Evolutionary conservation across 768 basidiomycete species (phyloP).

Genomic region (Pleurotus tuoliensis): DNA sequence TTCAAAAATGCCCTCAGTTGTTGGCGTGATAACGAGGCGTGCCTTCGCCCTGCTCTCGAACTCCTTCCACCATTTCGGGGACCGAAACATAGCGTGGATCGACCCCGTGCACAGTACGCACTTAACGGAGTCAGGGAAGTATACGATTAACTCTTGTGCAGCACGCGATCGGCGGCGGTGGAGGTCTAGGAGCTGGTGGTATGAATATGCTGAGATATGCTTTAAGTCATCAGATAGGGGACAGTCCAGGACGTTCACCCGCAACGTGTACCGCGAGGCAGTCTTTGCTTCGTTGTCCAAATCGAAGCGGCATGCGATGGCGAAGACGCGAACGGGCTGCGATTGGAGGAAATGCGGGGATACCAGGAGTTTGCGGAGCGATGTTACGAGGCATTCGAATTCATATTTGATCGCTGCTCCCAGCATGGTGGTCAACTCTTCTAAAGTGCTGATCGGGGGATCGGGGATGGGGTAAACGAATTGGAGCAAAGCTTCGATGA

Average conservation of each 20-base stretch:
- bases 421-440: conserved; percentile 19
- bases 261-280: conserved; percentile 24
- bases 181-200: conserved; percentile 44
- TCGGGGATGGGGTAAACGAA: conserved; percentile 32
- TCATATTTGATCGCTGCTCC: conserved; percentile 28
- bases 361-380: conserved; percentile 20
- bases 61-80: conserved; percentile 47
- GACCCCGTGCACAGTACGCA: conserved; percentile 44
- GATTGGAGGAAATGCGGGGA: conserved; percentile 21
- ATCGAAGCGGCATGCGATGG: conserved; percentile 28
- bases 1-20: conserved; percentile 35
- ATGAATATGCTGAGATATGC: conserved; percentile 44
- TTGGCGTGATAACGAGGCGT: conserved; percentile 41
- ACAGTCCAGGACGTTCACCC: conserved; percentile 32
- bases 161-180: conserved; percentile 38
- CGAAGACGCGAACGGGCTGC: conserved; percentile 25
- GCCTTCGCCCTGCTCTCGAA: conserved; percentile 39
- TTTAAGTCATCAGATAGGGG: conserved; percentile 46
- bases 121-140: conserved; percentile 26
- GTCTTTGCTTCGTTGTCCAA: conserved; percentile 24
- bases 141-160: conserved; percentile 32
- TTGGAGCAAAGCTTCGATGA: conserved; percentile 25
- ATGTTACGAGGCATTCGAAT: conserved; percentile 21
- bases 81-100: conserved; percentile 15
- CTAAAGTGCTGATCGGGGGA: conserved; percentile 14